A percentile compares a stretch with the other conserved stretches of the same genome.
Conservation (phyloP, 805 yeast species). For the Suhomyces canberraensis region DNA sequence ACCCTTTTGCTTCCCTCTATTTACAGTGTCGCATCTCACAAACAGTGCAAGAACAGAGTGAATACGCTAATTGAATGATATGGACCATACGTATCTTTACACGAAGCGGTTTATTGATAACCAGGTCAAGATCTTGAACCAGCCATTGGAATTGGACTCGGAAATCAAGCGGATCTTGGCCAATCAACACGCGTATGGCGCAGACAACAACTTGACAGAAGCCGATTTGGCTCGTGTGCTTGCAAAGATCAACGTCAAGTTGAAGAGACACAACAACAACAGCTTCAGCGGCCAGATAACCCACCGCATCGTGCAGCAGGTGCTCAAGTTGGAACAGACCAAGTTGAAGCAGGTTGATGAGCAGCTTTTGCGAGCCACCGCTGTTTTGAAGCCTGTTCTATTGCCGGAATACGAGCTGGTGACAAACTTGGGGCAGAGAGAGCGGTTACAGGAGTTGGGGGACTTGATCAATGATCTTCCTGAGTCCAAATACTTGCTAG, state of each 20-base stretch:
- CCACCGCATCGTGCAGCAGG: conserved; percentile 36
- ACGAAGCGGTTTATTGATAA: conserved; percentile 32
- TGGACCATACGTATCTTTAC: conserved; percentile 21
- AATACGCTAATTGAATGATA: no score
- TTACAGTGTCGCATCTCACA: no score
- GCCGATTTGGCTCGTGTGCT: conserved; percentile 17
- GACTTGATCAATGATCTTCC: conserved; percentile 31
- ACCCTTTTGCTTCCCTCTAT: no score
- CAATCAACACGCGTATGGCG: not conserved
- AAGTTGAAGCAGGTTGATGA: conserved; percentile 27
- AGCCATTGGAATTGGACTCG: conserved; percentile 23
- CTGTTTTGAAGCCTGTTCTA: conserved; percentile 25
- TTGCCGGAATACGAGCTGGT: conserved; percentile 20
- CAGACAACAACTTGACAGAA: conserved; percentile 1
- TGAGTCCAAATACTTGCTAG: conserved; percentile 28
- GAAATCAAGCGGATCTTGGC: conserved; percentile 14
- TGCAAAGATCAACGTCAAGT: conserved; percentile 20
- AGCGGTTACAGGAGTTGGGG: conserved; percentile 19
- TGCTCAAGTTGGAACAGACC: conserved; percentile 29
- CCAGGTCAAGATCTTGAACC: conserved; percentile 25
- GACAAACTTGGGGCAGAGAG: conserved; percentile 8
- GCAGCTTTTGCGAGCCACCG: conserved; percentile 19
- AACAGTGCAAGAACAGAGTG: no score
- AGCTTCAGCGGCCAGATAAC: conserved; percentile 29
- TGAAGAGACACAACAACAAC: conserved; percentile 26